Base-by-base conservation (phyloP, 495 filamentous ascomycete genomes). In the Oleoguttula mirabilis region DNA sequence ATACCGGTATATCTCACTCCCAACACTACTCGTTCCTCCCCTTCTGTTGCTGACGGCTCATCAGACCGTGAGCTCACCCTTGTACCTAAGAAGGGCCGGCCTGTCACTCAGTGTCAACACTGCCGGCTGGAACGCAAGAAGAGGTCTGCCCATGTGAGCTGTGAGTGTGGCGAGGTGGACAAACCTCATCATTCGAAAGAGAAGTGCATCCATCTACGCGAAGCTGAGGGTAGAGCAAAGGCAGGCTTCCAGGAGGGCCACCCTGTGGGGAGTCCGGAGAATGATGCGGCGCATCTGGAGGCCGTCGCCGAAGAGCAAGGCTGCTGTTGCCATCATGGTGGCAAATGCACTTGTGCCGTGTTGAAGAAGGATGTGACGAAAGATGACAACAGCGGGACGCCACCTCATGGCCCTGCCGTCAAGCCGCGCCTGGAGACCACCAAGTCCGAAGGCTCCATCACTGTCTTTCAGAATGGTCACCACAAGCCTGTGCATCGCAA, bases 31-130 rank as follows among this genome's bases (percentile, higher is more conserved):
- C 21, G 4, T 3, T 12, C 14, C 22, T 25, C 40, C 14, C 20
- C 14, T 30, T 14, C n/a, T n/a, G n/a, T n/a, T n/a, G n/a, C n/a
- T n/a, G n/a, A n/a, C n/a, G n/a, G n/a, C 8, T 36, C 12, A 30
- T 11, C 55, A 95, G 90, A 95, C 64, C 84, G 90, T 54, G 83
- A 82, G 50, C 76, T 99, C 47, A 79, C 80, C 60, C 90, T 90
- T 62, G 94, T 96, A 72, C 90, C 90, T 68, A 94, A 94, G 66
- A 96, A 99, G 65, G 90, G 90, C 63, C 82, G 90, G 54, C 90
- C 90, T 52, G 88, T 96, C 56, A 93, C 88, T 62, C 90, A 99
- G 81, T 99, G 90, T 64, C 72, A 83, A 55, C 90, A 96, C 68
- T 99, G 90, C 65, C 88, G 90, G 64, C 75, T 80, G 51, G 82